Evolutionary conservation across 352 stramenopile species (phyloP), one percentile per base, ranked within the genome.

Genomic region (Globisporangium irregulare): DNA sequence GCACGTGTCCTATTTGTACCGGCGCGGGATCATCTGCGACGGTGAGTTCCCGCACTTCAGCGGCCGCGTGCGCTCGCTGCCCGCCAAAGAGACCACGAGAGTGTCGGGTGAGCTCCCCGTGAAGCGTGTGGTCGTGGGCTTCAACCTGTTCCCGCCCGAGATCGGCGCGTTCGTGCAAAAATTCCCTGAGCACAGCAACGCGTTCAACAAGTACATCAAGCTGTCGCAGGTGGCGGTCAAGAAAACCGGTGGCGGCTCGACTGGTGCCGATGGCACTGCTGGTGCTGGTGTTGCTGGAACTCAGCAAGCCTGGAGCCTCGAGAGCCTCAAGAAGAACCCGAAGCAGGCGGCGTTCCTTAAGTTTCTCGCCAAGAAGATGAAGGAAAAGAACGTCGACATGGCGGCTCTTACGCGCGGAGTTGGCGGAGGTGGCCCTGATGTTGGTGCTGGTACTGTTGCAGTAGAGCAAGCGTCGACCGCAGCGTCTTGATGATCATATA

Each of bases 201-300:
- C 82, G 48, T 91, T 93, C 72, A 91, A 91, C 60, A 79, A 77
- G 63, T 87, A 93, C 72, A 79, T 93, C 50, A 90, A 88, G 67
- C 74, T 92, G 14, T 86, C 82, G 27, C 84, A 92, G 50, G 78
- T 79, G 4, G 80, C 76, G 4, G 76, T 80, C 36, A 86, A 82
- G 72, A 71, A 82, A 51, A 82, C 73, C 10, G 71, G 57, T 56
- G 69, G 14, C 43, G 48, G 62, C 36, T 62, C 66, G 18, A 14
- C 22, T 24, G 38, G 78, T 70, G 14, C 67, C 59, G 15, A 41
- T 46, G 20, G 41, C 22, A 67, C 50, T 29, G 48, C 41, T 15
- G 65, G 50, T 29, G n/a, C 22, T 15, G n/a, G 48, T 3, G n/a
- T 1, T 34, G n/a, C 1, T 34, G 51, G 72, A 61, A 27, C 22